Evolutionary conservation across 2,329 filamentous ascomycete genomes (phyloP), one percentile per base, ranked within the genome.

Genomic region (Oidium heveae): DNA sequence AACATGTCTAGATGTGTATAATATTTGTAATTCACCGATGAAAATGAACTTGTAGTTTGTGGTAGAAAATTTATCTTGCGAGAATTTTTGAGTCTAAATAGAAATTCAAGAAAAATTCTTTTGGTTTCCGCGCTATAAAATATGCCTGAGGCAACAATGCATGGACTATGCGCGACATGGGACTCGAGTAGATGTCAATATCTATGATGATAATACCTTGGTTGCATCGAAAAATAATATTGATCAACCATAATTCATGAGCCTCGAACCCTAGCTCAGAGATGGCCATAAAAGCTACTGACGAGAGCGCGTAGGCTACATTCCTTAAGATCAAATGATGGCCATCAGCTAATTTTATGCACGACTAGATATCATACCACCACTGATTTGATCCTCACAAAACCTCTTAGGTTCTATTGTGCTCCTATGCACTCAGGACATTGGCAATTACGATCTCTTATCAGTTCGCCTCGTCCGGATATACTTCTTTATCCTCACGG

Each of bases 371-470:
- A 43, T 20, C 74, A 75, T 68, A 75, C 78, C 56, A 84, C 80
- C 58, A 77, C 84, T 59, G 70, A 71, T 62, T 70, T 86, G 58
- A 73, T 86, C 58, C 73, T 77, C 54, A 70, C 71, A 56, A 71
- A 68, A 52, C 74, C 74, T 58, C 76, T 79, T 63, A 80, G 75
- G 60, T 82, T 82, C 65, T 86, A 82, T 65, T 76, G 76, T 50
- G 74, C 80, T 58, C 73, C 72, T 47, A 80, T 86, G 61, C 74
- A 74, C 53, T 79, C 79, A 52, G 24, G 18, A 44, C 85, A 91
- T 68, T 88, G 83, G 80, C 85, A 91, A 69, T 74, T 98, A 49
- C 85, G 89, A 55, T 89, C 93, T 61, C 80, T 94, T 61, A 84
- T 96, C 65, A 89, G 85, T 66, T 82, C 81, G 28, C 80, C 86